These are phyloP conservation scores for Amphibolis antarctica DNA, from an alignment of 106 monocot species.

Conservation along the genomic window DNA sequence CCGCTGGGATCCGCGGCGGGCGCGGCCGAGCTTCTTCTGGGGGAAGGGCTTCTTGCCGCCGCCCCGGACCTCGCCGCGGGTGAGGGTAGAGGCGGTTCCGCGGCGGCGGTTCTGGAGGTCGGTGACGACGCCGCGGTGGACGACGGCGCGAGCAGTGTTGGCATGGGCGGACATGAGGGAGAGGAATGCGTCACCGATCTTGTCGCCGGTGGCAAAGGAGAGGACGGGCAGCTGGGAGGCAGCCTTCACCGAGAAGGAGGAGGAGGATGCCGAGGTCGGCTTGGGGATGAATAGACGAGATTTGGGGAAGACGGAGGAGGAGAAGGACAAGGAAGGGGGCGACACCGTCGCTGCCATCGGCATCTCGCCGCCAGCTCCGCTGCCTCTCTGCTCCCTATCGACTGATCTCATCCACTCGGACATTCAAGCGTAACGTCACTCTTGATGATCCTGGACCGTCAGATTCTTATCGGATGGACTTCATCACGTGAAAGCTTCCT, in stretches of 20 bases:
- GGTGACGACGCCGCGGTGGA: slow-evolving; percentile 80
- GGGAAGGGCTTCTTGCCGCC: slow-evolving; percentile 84
- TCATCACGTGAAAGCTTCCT: no score
- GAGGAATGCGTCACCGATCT: slow-evolving; percentile 36
- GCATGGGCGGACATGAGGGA: slow-evolving; percentile 62
- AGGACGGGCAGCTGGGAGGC: slow-evolving; percentile 32
- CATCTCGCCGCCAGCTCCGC: not conserved
- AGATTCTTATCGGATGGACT: no score
- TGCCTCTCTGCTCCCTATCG: not conserved
- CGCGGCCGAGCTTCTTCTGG: slow-evolving; percentile 81
- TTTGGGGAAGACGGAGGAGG: slow-evolving; percentile 15
- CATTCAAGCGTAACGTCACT: no score
- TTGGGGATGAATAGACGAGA: not conserved
- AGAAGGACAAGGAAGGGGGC: slow-evolving; percentile 5
- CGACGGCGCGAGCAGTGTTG: slow-evolving; percentile 74
- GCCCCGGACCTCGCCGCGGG: slow-evolving; percentile 80
- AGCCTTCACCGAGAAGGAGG: not conserved
- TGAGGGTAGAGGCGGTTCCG: slow-evolving; percentile 93
- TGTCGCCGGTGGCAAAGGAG: slow-evolving; percentile 53
- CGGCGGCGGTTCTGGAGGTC: slow-evolving; percentile 77
- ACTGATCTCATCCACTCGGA: no score
- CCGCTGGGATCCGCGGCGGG: slow-evolving; percentile 78
- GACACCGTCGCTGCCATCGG: slow-evolving; percentile 3
- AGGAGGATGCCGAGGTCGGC: not conserved
- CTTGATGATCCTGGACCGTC: no score